Percentiles rank a stretch among this genome's conserved stretches.
These are phyloP conservation scores for Fonsecaea multimorphosa DNA, from an alignment of 2,329 filamentous ascomycete species.

Conservation along the genomic window DNA sequence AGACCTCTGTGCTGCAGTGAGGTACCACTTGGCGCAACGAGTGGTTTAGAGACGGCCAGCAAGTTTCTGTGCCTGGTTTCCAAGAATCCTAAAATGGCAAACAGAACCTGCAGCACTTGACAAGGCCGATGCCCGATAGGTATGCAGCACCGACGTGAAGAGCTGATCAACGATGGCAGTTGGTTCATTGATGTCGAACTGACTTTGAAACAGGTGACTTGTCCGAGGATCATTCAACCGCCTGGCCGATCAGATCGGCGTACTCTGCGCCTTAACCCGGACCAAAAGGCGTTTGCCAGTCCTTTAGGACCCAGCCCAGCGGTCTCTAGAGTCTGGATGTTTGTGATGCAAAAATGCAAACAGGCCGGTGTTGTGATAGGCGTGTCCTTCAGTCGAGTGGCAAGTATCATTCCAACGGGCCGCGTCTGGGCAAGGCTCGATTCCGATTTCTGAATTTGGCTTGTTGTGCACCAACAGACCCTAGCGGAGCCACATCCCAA, in stretches of 20 bases:
- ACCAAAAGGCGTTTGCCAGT: not conserved
- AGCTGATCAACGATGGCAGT: not conserved
- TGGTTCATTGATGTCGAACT: not conserved
- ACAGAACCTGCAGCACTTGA: conserved; percentile 5
- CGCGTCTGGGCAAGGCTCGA: conserved; percentile 10
- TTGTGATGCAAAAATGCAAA: conserved; percentile 22
- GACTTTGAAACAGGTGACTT: not conserved
- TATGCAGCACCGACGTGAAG: not conserved
- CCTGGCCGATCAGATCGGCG: conserved; percentile 18
- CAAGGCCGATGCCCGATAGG: conserved; percentile 10
- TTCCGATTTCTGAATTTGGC: conserved; percentile 3
- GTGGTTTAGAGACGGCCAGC: conserved; percentile 18
- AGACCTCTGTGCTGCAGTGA: conserved; percentile 15
- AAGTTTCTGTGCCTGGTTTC: conserved; percentile 18
- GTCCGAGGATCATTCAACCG: not conserved
- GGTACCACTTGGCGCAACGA: conserved; percentile 27
- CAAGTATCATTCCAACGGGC: not conserved
- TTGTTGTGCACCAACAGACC: not conserved
- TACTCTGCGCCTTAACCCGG: not conserved
- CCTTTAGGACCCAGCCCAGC: not conserved
- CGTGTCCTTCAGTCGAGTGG: not conserved
- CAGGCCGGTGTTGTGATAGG: not conserved
- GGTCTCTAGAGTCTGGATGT: conserved; percentile 21
- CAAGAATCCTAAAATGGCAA: conserved; percentile 1
- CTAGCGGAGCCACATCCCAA: not conserved